Evolutionary conservation across 345 rosid genomes (phyloP), one percentile per base, ranked within the genome.

Genomic region (Excoecaria cochinchinensis): DNA sequence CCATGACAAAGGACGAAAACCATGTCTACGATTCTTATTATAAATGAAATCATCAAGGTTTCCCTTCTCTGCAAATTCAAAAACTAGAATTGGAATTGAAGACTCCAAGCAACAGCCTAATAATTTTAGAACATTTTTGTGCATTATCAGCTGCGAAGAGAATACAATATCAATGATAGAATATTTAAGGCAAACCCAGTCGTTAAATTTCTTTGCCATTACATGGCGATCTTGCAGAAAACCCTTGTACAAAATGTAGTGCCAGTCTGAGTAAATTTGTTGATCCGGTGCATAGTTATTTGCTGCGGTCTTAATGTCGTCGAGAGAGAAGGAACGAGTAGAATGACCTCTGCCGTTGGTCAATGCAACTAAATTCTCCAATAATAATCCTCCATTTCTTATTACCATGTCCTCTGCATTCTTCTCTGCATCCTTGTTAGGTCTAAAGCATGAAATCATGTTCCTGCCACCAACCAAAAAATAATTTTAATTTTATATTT

Each of bases 61-160:
- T 17, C 62, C 17, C n/a, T 5, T 52, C 31, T 25, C 57, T 0
- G 47, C 24, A 15, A 3, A 44, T 68, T 77, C 75, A 15, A 60
- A 80, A 52, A 75, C 72, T 47, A 71, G 53, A 15, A 53, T 7
- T 1, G 79, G 81, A 66, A 25, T 5, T 25, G n/a, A 1, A 40
- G 67, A 31, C 53, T 78, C 71, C 12, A 74, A 46, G 25, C 76
- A 70, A 17, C 76, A 74, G 11, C 76, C 76, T 3, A 42, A n/a
- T 3, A 66, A 59, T 74, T 40, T 75, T 25, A 67, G 38, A n/a
- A 36, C 31, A 59, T 65, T 70, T 19, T 48, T 74, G 31, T 60
- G 72, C 7, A n/a, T 42, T 4, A 66, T 70, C 67, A 66, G 56
- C n/a, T 68, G 42, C 14, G 78, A 74, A 25, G 81, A 52, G n/a